Percentiles rank a stretch among this genome's conserved stretches.
Conservation (phyloP, 2,329 filamentous ascomycete species). For the Tetracladium maxilliforme region DNA sequence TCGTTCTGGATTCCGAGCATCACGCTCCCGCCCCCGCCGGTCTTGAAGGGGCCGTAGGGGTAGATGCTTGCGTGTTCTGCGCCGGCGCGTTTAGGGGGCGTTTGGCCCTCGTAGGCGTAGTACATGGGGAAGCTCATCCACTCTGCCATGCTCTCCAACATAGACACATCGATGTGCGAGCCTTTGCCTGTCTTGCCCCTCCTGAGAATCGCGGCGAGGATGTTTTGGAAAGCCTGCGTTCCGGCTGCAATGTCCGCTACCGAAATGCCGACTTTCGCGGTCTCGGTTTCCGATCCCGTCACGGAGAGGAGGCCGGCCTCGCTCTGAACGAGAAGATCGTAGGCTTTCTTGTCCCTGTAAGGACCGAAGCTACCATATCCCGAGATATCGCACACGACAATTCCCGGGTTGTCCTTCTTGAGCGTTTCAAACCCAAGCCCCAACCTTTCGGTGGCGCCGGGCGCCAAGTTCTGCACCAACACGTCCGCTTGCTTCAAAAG, state of each 20-base stretch:
- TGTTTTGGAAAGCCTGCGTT: constrained; percentile 35
- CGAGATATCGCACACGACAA: constrained; percentile 39
- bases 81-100: constrained; percentile 26
- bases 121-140: constrained; percentile 44
- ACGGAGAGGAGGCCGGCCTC: constrained; percentile 36
- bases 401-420: constrained; percentile 20
- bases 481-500: constrained; percentile 30
- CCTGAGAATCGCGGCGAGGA: constrained; percentile 31
- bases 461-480: constrained; percentile 36
- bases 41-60: constrained; percentile 38
- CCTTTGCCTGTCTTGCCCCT: constrained; percentile 31
- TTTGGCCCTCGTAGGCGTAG: constrained; percentile 30
- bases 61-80: constrained; percentile 39
- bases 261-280: constrained; percentile 35
- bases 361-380: constrained; percentile 35
- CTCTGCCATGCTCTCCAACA: constrained; percentile 42
- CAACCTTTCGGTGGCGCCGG: constrained; percentile 29
- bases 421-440: constrained; percentile 29
- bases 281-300: constrained; percentile 27
- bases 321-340: constrained; percentile 37
- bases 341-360: constrained; percentile 37
- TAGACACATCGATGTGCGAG: constrained; percentile 35
- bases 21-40: constrained; percentile 28
- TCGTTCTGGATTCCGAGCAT: constrained; percentile 45
- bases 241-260: constrained; percentile 38